Conservation (phyloP, 2,329 filamentous ascomycete species). For the Rhinocladiella similis region DNA sequence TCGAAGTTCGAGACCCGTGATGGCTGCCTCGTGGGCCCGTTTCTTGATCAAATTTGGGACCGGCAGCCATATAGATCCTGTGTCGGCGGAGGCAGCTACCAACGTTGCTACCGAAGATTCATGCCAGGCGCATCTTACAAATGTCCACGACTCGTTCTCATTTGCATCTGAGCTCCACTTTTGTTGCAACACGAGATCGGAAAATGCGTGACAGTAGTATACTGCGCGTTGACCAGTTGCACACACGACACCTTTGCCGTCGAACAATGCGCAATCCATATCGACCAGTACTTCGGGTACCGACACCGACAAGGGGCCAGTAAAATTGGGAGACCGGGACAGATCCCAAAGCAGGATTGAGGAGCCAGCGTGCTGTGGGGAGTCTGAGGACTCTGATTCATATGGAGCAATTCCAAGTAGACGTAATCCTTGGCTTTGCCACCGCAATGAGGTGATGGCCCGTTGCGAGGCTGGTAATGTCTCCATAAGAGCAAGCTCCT, state of each 20-base stretch:
- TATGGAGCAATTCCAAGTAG: slow-evolving; percentile 46
- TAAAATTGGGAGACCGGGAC: slow-evolving; percentile 13
- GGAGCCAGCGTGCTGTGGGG: slow-evolving; percentile 11
- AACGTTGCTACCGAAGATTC: slow-evolving; percentile 35
- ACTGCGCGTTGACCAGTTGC: slow-evolving; percentile 26
- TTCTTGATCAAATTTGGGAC: slow-evolving; percentile 42
- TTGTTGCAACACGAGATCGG: slow-evolving; percentile 23
- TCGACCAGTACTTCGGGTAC: slow-evolving; percentile 40
- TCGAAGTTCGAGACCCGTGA: slow-evolving; percentile 46
- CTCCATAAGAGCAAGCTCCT: slow-evolving; percentile 43
- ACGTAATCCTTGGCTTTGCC: slow-evolving; percentile 41
- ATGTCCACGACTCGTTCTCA: slow-evolving; percentile 40
- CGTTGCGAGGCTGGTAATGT: slow-evolving; percentile 46
- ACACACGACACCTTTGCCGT: slow-evolving; percentile 38
- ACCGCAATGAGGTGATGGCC: slow-evolving; percentile 45
- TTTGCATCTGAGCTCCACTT: slow-evolving; percentile 20
- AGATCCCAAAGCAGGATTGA: slow-evolving; percentile 45
- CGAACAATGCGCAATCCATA: slow-evolving; percentile 42
- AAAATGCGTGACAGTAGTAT: slow-evolving; percentile 26
- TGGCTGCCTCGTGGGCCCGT: slow-evolving; percentile 42
- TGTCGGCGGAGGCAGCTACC: slow-evolving; percentile 41
- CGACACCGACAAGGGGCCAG: slow-evolving; percentile 25
- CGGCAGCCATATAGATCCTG: slow-evolving; percentile 46
- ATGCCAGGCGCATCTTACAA: slow-evolving; percentile 38
- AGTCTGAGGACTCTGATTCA: slow-evolving; percentile 28